These are phyloP conservation scores for Lasiosphaeria hispida DNA, from an alignment of 495 filamentous ascomycete genomes.

Conservation along the genomic window DNA sequence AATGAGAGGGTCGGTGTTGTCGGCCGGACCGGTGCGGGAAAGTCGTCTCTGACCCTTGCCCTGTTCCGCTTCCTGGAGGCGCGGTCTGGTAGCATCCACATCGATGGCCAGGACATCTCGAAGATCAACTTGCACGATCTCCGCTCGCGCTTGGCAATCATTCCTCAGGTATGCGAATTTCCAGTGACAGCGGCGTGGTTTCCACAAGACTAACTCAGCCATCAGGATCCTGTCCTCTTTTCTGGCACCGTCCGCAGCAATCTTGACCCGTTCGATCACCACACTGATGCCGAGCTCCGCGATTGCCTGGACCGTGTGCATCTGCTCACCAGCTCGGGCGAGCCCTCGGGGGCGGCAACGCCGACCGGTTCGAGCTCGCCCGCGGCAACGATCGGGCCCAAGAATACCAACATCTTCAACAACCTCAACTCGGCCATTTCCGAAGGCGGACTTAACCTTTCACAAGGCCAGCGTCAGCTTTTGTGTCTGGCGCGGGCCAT, in stretches of 20 bases:
- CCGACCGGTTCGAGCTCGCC: constrained; percentile 21
- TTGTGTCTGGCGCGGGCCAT: constrained; percentile 87
- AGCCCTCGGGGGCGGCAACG: constrained; percentile 24
- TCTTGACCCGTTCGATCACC: constrained; percentile 75
- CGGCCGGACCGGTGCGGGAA: constrained; percentile 83
- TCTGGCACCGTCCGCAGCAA: constrained; percentile 81
- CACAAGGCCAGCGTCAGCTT: constrained; percentile 85
- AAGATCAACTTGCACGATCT: constrained; percentile 72
- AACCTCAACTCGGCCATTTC: constrained; percentile 61
- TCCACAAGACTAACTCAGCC: background rate
- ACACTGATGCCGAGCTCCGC: constrained; percentile 66
- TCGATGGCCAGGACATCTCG: constrained; percentile 76
- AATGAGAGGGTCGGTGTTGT: constrained; percentile 81
- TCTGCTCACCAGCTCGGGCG: constrained; percentile 51
- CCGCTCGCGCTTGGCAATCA: constrained; percentile 74
- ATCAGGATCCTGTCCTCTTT: constrained; percentile 75
- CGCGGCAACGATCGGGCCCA: constrained; percentile 27
- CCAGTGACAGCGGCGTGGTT: no score
- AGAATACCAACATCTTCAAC: constrained; percentile 62
- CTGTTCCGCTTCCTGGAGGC: constrained; percentile 83
- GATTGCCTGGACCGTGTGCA: constrained; percentile 77
- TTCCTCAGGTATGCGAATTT: constrained; percentile 56
- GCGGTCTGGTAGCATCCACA: constrained; percentile 63
- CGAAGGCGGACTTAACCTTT: constrained; percentile 77
- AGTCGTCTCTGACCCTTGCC: constrained; percentile 78